Conservation (phyloP, 179 eudicot species). For the Beta corolliflora region DNA sequence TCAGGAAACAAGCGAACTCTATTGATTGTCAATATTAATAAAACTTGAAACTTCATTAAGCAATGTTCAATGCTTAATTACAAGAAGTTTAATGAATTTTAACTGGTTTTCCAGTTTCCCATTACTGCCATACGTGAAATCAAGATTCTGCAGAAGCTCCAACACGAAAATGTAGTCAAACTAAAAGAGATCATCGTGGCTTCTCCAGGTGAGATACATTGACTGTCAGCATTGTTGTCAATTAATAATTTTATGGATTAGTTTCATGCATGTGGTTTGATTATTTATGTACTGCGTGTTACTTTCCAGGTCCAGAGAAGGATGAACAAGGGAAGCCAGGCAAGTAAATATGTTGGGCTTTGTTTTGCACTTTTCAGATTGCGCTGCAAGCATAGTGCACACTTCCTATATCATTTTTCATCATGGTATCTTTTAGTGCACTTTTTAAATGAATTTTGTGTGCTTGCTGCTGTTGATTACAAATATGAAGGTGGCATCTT, state of each 20-base stretch:
- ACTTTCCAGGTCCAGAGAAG: slow-evolving; percentile 68
- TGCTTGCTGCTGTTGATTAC: slow-evolving; percentile 57
- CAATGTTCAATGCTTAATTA: background rate
- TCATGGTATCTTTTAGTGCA: too few relatives aligned
- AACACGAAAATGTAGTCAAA: slow-evolving; percentile 90
- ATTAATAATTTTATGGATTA: background rate
- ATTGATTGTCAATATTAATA: background rate
- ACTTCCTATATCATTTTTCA: background rate
- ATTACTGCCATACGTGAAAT: slow-evolving; percentile 95
- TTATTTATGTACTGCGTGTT: slow-evolving; percentile 4
- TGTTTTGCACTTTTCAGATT: slow-evolving; percentile 1
- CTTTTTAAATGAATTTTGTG: background rate
- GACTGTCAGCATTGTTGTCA: background rate
- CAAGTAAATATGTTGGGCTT: slow-evolving; percentile 26
- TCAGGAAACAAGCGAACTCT: slow-evolving; percentile 2
- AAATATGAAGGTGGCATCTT: slow-evolving; percentile 83
- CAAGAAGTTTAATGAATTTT: slow-evolving; percentile 13
- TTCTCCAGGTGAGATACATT: slow-evolving; percentile 64
- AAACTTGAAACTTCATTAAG: background rate
- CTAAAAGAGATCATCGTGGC: slow-evolving; percentile 85
- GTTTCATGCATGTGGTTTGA: slow-evolving; percentile 9
- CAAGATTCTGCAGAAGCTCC: slow-evolving; percentile 92
- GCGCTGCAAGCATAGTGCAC: background rate
- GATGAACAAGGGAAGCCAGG: slow-evolving; percentile 86
- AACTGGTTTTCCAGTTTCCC: slow-evolving; percentile 67